A percentile compares a stretch with the other conserved stretches of the same genome.
These are phyloP conservation scores for Cutaneotrichosporon cutaneum DNA, from an alignment of 1,284 basidiomycete genomes.

Conservation along the genomic window DNA sequence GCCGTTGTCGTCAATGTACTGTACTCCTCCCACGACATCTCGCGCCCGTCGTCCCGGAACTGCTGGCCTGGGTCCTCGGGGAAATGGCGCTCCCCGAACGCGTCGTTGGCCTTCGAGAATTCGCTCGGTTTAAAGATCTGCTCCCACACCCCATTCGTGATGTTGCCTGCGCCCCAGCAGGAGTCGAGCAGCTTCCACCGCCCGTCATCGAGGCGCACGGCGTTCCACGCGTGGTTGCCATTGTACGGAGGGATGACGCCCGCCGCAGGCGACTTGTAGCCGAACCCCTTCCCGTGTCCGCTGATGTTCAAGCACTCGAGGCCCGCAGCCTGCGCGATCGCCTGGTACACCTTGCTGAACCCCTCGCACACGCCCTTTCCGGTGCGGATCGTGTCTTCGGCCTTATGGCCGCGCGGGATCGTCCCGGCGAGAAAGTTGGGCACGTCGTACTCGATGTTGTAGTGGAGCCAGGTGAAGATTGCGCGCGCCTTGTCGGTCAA, in stretches of 20 bases:
- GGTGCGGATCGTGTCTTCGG: constrained; percentile 13
- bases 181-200: constrained; percentile 24
- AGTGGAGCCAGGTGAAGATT: constrained; percentile 25
- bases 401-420: constrained; percentile 9
- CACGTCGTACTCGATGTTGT: constrained; percentile 24
- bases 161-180: constrained; percentile 23
- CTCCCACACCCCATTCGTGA: constrained; percentile 4
- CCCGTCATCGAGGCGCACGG: constrained; percentile 17
- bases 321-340: constrained; percentile 12
- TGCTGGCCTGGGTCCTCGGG: constrained; percentile 2
- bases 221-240: constrained; percentile 23
- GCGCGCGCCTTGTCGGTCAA: constrained; percentile 23
- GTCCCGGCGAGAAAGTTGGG: constrained; percentile 15
- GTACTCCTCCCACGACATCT: constrained; percentile 16
- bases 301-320: constrained; percentile 9
- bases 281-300: constrained; percentile 22
- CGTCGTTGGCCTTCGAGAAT: constrained; percentile 15
- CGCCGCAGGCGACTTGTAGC: neutral
- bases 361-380: constrained; percentile 23
- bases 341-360: constrained; percentile 15
- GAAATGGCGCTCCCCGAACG: constrained; percentile 17
- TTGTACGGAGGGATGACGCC: constrained; percentile 1
- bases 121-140: constrained; percentile 6
- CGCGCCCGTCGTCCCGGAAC: constrained; percentile 3
- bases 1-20: constrained; percentile 2